Conservation (phyloP, 2,329 filamentous ascomycete species). For the Colletotrichum abscissum region DNA sequence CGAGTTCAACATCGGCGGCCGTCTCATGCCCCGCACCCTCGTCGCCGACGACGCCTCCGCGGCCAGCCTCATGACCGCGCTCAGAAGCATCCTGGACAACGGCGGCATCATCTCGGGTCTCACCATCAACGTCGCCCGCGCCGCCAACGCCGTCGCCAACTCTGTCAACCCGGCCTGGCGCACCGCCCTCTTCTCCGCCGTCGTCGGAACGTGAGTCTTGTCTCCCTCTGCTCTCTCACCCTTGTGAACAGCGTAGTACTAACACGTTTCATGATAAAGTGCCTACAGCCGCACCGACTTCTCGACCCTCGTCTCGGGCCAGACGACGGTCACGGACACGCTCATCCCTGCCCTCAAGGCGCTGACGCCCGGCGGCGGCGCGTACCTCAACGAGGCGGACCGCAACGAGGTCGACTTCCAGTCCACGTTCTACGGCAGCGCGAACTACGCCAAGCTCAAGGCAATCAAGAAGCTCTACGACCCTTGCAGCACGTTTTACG, state of each 20-base stretch:
- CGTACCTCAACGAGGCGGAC: constrained; percentile 65
- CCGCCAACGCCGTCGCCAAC: constrained; percentile 28
- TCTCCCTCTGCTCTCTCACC: background rate
- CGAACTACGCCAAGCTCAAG: constrained; percentile 54
- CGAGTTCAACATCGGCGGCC: constrained; percentile 31
- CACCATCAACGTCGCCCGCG: constrained; percentile 26
- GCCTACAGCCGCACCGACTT: constrained; percentile 26
- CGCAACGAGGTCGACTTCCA: constrained; percentile 57
- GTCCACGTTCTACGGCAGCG: constrained; percentile 55
- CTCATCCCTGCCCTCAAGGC: constrained; percentile 18
- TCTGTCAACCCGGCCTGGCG: constrained; percentile 40
- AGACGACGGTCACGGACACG: constrained; percentile 14
- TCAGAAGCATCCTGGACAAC: background rate
- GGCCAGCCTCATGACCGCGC: background rate
- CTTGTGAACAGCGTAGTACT: no score
- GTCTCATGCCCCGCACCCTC: constrained; percentile 24
- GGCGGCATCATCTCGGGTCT: constrained; percentile 28
- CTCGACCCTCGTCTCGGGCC: constrained; percentile 22
- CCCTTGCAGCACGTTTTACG: constrained; percentile 58
- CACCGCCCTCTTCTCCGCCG: constrained; percentile 29
- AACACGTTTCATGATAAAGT: no score
- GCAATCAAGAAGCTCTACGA: constrained; percentile 62
- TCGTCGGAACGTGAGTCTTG: constrained; percentile 29
- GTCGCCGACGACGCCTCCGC: constrained; percentile 19
- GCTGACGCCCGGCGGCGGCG: constrained; percentile 51